Percentiles rank a stretch among this genome's conserved stretches.
Conservation (phyloP, 1,284 basidiomycete species). For the Testicularia cyperi region DNA sequence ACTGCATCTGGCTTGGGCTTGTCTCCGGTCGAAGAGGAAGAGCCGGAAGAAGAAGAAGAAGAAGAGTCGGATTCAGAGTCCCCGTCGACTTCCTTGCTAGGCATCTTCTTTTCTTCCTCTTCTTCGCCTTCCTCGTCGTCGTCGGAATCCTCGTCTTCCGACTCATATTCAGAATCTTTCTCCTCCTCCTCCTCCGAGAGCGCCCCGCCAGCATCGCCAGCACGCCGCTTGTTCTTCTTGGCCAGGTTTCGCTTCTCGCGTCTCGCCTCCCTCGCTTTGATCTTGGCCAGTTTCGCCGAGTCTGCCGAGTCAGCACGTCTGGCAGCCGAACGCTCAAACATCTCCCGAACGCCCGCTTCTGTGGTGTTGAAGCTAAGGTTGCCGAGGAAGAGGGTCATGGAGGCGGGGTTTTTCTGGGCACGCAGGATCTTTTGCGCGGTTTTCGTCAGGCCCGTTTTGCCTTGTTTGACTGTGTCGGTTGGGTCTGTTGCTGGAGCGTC, state of each 20-base stretch:
- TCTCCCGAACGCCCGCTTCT: slow-evolving; percentile 70
- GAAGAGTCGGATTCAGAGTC: slow-evolving; percentile 5
- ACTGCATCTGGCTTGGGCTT: too few species aligned
- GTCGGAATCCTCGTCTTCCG: too few species aligned
- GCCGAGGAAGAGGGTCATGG: slow-evolving; percentile 80
- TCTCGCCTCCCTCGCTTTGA: neutral
- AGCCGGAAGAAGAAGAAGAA: neutral
- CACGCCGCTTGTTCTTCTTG: slow-evolving; percentile 9
- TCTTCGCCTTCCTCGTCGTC: neutral
- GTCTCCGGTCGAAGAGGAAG: neutral
- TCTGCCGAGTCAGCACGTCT: slow-evolving; percentile 11
- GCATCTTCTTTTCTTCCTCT: too few species aligned
- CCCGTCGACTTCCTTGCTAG: neutral
- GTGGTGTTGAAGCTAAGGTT: slow-evolving; percentile 85
- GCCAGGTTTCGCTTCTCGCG: neutral
- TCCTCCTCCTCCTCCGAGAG: slow-evolving; percentile 40
- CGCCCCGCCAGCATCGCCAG: slow-evolving; percentile 3
- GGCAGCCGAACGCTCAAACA: slow-evolving; percentile 66
- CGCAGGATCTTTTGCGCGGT: slow-evolving; percentile 78
- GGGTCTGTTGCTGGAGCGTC: neutral
- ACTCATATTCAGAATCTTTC: too few species aligned
- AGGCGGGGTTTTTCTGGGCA: slow-evolving; percentile 79
- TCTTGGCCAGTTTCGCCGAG: slow-evolving; percentile 9
- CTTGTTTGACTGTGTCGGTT: slow-evolving; percentile 6
- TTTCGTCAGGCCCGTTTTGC: slow-evolving; percentile 67